A percentile compares a stretch with the other conserved stretches of the same genome.
Conservation (phyloP, 208 protist genomes). For the Jaenimonas drosophilae region DNA sequence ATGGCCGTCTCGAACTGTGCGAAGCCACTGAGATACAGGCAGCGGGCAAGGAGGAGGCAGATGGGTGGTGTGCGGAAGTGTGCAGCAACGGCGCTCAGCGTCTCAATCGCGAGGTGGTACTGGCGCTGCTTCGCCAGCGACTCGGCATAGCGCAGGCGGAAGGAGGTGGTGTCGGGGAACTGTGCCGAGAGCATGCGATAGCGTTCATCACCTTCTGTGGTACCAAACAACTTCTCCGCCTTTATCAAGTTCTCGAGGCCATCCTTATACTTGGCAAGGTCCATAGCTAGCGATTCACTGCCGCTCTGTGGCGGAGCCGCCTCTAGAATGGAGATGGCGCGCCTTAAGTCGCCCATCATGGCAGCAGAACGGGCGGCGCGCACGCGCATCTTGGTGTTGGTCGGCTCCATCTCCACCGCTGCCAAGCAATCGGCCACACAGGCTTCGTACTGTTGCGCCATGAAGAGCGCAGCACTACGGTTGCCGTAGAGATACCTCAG, state of each 20-base stretch:
- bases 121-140: slow-evolving; percentile 51
- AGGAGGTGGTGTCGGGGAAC: slow-evolving; percentile 62
- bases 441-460: slow-evolving; percentile 71
- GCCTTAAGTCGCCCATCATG: slow-evolving; percentile 69
- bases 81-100: slow-evolving; percentile 40
- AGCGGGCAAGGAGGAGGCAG: slow-evolving; percentile 49
- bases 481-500: slow-evolving; percentile 75
- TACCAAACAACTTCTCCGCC: slow-evolving; percentile 58
- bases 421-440: slow-evolving; percentile 76
- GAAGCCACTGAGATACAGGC: slow-evolving; percentile 78
- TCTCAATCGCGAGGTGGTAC: slow-evolving; percentile 51
- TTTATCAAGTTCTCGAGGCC: slow-evolving; percentile 48
- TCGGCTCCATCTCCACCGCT: slow-evolving; percentile 58
- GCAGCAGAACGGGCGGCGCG: slow-evolving; percentile 67
- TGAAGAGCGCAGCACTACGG: slow-evolving; percentile 82
- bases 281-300: slow-evolving; percentile 19
- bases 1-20: slow-evolving; percentile 75
- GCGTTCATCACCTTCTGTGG: slow-evolving; percentile 62
- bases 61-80: slow-evolving; percentile 41
- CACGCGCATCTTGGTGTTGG: slow-evolving; percentile 56
- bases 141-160: slow-evolving; percentile 73
- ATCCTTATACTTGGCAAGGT: slow-evolving; percentile 44
- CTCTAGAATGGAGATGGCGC: slow-evolving; percentile 50
- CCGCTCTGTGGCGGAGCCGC: slow-evolving; percentile 22
- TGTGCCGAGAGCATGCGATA: slow-evolving; percentile 75